phyloP scores from a whole-genome alignment of 2,329 filamentous ascomycete species.

The Colletotrichum siamense region DNA sequence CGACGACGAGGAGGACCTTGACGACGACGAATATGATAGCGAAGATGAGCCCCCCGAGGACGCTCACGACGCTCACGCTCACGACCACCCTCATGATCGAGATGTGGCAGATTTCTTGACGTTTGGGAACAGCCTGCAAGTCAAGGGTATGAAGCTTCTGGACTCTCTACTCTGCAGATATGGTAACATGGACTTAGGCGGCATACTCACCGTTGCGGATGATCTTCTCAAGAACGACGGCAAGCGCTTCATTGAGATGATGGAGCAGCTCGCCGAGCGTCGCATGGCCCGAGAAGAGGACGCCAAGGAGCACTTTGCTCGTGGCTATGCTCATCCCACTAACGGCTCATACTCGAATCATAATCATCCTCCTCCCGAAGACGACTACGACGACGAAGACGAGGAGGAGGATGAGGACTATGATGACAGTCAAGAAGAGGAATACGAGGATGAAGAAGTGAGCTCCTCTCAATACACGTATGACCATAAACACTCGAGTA shows the following conservation, averaged over 20 bases:
- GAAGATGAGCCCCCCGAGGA: constrained; percentile 74
- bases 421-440: constrained; percentile 60
- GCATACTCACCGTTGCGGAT: constrained; percentile 97
- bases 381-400: constrained; percentile 75
- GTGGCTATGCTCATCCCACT: constrained; percentile 59
- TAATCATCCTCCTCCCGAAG: constrained; percentile 77
- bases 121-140: constrained; percentile 96
- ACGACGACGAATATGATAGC: constrained; percentile 57
- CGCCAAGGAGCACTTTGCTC: constrained; percentile 70
- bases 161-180: constrained; percentile 47
- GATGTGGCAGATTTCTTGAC: constrained; percentile 89
- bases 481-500: constrained; percentile 36
- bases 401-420: constrained; percentile 60
- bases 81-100: constrained; percentile 59
- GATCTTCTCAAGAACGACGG: constrained; percentile 98
- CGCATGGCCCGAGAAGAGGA: constrained; percentile 97
- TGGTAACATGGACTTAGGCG: constrained; percentile 71
- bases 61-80: constrained; percentile 44
- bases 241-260: constrained; percentile 99
- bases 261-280: constrained; percentile 97
- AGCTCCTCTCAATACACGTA: constrained; percentile 25
- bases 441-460: constrained; percentile 65
- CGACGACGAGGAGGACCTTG: constrained; percentile 58
- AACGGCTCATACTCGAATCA: constrained; percentile 70
- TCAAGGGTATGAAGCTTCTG: constrained; percentile 72